phyloP scores from a whole-genome alignment of 177 flowering plant species.

The Telopea speciosissima region DNA sequence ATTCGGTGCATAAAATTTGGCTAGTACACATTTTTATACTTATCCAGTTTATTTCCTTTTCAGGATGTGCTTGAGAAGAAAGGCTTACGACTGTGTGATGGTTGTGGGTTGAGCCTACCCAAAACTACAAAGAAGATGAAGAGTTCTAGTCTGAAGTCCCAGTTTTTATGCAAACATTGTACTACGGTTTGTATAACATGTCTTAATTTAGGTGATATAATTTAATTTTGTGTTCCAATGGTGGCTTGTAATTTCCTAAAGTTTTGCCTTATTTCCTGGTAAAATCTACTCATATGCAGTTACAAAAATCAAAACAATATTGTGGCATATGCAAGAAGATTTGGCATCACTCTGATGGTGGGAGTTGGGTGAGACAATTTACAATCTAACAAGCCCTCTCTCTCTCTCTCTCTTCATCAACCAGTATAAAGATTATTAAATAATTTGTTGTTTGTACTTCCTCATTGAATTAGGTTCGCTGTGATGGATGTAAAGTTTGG shows the following conservation, averaged over 20 bases:
- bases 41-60: conserved; percentile 5
- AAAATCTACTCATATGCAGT: conserved; percentile 34
- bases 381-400: neutral
- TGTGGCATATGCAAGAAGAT: conserved; percentile 97
- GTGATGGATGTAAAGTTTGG: conserved; percentile 94
- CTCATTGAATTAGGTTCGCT: conserved; percentile 46
- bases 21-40: neutral
- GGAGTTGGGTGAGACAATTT: conserved; percentile 68
- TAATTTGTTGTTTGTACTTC: neutral
- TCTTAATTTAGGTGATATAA: conserved; percentile 2
- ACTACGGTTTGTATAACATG: conserved; percentile 43
- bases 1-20: neutral
- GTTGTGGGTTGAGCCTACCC: conserved; percentile 63
- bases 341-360: conserved; percentile 89
- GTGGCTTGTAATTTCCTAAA: neutral
- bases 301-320: conserved; percentile 67
- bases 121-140: conserved; percentile 44
- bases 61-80: conserved; percentile 39
- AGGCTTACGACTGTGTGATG: conserved; percentile 40
- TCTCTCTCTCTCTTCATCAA: neutral
- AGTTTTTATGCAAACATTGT: conserved; percentile 48
- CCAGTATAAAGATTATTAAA: no score
- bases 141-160: conserved; percentile 26
- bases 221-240: conserved; percentile 4
- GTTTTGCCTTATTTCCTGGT: conserved; percentile 2